These are phyloP conservation scores for Galeopsis tetrahit DNA, from an alignment of 257 asterid species.

Conservation along the genomic window DNA sequence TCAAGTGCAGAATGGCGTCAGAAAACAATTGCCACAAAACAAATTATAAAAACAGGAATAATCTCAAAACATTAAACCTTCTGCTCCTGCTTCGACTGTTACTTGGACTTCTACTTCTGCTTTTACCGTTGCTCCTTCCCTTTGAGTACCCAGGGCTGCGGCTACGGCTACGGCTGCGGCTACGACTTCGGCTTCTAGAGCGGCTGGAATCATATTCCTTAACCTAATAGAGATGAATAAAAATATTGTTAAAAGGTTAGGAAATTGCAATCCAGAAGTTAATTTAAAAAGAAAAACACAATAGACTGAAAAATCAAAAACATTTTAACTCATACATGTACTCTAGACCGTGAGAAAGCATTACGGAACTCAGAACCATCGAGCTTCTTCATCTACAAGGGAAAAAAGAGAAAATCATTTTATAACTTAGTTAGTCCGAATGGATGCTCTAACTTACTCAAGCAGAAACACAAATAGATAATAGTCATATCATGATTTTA, in stretches of 20 bases:
- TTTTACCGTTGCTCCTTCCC: conserved; percentile 72
- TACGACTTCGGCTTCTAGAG: conserved; percentile 60
- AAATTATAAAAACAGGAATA: conserved; percentile 16
- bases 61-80: conserved; percentile 49
- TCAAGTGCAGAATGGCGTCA: conserved; percentile 18
- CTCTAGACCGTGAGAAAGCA: conserved; percentile 80
- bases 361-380: conserved; percentile 93
- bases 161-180: conserved; percentile 71
- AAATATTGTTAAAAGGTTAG: neutral
- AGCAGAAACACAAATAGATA: neutral
- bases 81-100: conserved; percentile 82
- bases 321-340: conserved; percentile 63
- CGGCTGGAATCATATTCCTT: conserved; percentile 83
- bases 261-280: neutral
- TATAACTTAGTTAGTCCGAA: conserved; percentile 13
- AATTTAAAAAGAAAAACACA: neutral
- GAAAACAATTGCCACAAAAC: neutral
- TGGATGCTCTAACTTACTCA: conserved; percentile 20
- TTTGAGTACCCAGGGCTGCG: conserved; percentile 61
- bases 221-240: conserved; percentile 54
- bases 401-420: conserved; percentile 25
- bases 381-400: conserved; percentile 81
- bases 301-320: neutral
- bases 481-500: conserved; percentile 3
- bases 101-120: conserved; percentile 71